Evolutionary conservation across 257 asterid genomes (phyloP).

Genomic region (Solanum sparsipilum): DNA sequence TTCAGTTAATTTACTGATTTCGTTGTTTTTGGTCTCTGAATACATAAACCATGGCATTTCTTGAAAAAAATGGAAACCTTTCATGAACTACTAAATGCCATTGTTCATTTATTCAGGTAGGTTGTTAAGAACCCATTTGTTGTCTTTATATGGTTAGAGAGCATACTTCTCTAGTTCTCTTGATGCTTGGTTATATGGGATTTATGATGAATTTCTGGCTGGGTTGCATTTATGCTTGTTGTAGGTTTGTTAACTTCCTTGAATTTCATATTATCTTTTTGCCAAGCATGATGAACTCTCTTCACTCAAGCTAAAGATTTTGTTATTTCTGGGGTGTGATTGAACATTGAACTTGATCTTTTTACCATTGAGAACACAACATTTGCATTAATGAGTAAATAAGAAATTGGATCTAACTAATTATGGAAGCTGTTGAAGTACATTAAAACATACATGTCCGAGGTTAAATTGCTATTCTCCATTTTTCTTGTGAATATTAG

Average conservation of each 20-base stretch:
- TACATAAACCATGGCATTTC: background rate
- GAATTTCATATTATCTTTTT: background rate
- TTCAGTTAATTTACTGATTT: background rate
- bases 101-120: background rate
- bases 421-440: background rate
- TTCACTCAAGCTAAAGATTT: background rate
- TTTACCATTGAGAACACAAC: background rate
- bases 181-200: background rate
- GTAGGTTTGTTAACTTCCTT: background rate
- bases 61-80: background rate
- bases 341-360: background rate
- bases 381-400: background rate
- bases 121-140: background rate
- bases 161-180: background rate
- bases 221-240: background rate
- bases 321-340: background rate
- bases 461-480: background rate
- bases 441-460: background rate
- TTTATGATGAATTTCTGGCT: background rate
- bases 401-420: background rate
- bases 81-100: background rate
- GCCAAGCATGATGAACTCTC: background rate
- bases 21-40: background rate
- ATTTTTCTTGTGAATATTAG: background rate
- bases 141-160: background rate